phyloP scores from a whole-genome alignment of 2,329 filamentous ascomycete genomes.

The Colletotrichum tropicale region DNA sequence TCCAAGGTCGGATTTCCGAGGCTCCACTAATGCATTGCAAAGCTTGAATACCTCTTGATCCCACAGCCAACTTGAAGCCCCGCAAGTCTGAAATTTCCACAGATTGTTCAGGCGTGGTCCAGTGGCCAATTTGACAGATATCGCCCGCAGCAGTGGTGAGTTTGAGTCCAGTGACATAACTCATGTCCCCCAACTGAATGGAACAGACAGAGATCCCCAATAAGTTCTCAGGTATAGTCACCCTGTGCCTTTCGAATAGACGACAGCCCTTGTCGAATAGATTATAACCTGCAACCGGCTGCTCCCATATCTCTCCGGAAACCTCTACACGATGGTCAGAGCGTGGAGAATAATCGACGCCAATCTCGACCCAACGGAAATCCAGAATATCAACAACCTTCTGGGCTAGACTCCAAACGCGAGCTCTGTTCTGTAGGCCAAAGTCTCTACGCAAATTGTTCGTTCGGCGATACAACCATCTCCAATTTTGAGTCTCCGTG shows the following conservation, averaged over 20 bases:
- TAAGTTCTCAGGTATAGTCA: not conserved
- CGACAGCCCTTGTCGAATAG: not conserved
- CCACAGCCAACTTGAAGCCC: not conserved
- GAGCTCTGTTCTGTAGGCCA: not conserved
- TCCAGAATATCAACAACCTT: not conserved
- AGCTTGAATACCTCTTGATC: not conserved
- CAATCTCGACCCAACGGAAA: not conserved
- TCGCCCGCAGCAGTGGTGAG: not conserved
- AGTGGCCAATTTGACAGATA: not conserved
- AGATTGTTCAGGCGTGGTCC: not conserved
- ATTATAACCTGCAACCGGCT: not conserved
- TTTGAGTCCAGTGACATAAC: not conserved
- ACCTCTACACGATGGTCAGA: not conserved
- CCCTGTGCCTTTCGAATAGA: not conserved
- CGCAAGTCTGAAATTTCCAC: not conserved
- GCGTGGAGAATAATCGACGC: not conserved
- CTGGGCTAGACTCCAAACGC: not conserved
- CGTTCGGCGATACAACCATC: not conserved
- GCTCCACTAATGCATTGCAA: no score
- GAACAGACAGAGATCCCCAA: not conserved
- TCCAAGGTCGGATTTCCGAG: no score
- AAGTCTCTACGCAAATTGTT: not conserved
- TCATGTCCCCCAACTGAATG: not conserved
- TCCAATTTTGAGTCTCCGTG: not conserved
- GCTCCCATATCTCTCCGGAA: not conserved